phyloP scores from a whole-genome alignment of 108 stramenopile species.

The Cyclotella cryptica region DNA sequence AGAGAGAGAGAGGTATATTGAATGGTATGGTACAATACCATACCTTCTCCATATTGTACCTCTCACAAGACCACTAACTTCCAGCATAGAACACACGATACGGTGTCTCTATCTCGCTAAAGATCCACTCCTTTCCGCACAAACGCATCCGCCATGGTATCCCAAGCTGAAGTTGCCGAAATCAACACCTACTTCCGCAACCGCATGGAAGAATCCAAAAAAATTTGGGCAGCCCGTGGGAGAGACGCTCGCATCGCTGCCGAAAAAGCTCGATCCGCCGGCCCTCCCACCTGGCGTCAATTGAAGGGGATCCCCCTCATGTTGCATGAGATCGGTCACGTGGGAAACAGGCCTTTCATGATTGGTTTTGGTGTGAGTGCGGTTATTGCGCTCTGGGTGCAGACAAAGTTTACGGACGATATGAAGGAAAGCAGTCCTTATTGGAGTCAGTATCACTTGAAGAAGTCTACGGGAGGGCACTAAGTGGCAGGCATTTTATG shows the following conservation, averaged over 20 bases:
- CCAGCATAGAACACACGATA: no score
- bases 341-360: constrained; percentile 82
- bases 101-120: no score
- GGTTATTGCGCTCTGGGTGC: constrained; percentile 34
- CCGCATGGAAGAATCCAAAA: constrained; percentile 78
- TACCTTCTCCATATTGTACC: no score
- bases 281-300: constrained; percentile 82
- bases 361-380: constrained; percentile 66
- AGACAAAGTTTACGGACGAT: constrained; percentile 59
- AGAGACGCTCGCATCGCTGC: constrained; percentile 71
- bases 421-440: constrained; percentile 56
- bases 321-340: constrained; percentile 76
- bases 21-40: no score
- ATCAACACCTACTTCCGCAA: constrained; percentile 70
- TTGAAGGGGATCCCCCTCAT: constrained; percentile 75
- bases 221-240: constrained; percentile 75
- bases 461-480: constrained; percentile 10
- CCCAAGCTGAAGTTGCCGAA: constrained; percentile 54
- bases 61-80: no score
- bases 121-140: not conserved
- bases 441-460: constrained; percentile 49
- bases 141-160: constrained; percentile 38
- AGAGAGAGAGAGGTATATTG: no score
- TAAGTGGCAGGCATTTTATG: not conserved
- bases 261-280: constrained; percentile 52